Conservation (phyloP, 2,329 filamentous ascomycete species). For the Ustilaginoidea virens region DNA sequence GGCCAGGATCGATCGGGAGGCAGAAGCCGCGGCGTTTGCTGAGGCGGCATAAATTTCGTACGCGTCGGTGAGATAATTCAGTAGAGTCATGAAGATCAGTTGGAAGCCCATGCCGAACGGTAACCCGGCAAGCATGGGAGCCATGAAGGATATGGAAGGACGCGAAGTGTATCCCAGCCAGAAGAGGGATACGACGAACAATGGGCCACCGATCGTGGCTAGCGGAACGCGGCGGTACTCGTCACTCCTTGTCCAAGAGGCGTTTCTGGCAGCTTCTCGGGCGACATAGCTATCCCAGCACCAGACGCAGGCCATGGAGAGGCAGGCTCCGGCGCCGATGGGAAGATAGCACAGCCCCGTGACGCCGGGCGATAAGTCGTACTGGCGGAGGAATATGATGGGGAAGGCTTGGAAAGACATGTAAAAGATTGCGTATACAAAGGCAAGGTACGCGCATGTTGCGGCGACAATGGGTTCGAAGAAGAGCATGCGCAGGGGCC, state of each 20-base stretch:
- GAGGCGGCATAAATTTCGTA: constrained; percentile 53
- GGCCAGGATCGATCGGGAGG: constrained; percentile 83
- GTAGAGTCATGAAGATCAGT: constrained; percentile 46
- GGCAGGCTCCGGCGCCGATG: constrained; percentile 45
- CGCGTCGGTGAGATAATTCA: constrained; percentile 53
- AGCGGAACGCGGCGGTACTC: constrained; percentile 57
- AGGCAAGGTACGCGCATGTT: constrained; percentile 53
- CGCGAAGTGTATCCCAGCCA: constrained; percentile 47
- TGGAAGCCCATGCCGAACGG: constrained; percentile 47
- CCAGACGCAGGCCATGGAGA: constrained; percentile 46
- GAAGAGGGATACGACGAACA: constrained; percentile 40
- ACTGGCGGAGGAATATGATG: constrained; percentile 49
- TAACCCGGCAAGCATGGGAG: constrained; percentile 43
- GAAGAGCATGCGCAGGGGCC: constrained; percentile 56
- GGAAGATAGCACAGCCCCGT: constrained; percentile 55
- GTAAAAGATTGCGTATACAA: constrained; percentile 51
- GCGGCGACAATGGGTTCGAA: constrained; percentile 61
- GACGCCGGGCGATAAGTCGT: constrained; percentile 46
- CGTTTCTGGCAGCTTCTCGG: constrained; percentile 30
- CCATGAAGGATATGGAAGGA: constrained; percentile 31
- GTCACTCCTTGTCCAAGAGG: constrained; percentile 44
- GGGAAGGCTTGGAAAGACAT: constrained; percentile 68
- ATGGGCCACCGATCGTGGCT: constrained; percentile 53
- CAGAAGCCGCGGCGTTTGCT: constrained; percentile 74
- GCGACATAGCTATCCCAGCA: constrained; percentile 46